A percentile compares a stretch with the other conserved stretches of the same genome.
Conservation (phyloP, 495 filamentous ascomycete species). For the Talaromyces nanjingensis region DNA sequence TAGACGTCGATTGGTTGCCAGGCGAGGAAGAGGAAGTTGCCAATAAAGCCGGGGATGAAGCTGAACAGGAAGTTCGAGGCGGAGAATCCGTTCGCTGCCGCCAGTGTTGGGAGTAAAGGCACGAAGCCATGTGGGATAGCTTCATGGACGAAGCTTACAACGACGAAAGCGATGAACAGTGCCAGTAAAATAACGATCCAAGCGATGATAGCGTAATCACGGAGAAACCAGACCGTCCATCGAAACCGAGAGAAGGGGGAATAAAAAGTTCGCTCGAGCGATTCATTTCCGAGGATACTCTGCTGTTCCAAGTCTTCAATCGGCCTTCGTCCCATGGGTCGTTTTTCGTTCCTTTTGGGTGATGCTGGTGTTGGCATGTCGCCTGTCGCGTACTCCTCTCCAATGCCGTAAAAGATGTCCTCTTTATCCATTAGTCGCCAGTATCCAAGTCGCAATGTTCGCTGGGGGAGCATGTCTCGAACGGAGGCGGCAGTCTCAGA, state of each 20-base stretch:
- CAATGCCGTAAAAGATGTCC: constrained; percentile 59
- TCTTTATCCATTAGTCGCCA: constrained; percentile 61
- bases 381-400: constrained; percentile 34
- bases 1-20: constrained; percentile 72
- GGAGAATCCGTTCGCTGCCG: constrained; percentile 62
- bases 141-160: constrained; percentile 70
- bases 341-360: constrained; percentile 16
- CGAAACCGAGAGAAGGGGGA: constrained; percentile 47
- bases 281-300: constrained; percentile 22
- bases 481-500: constrained; percentile 49
- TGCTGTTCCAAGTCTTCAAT: constrained; percentile 40
- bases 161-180: constrained; percentile 64
- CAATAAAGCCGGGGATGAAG: constrained; percentile 72
- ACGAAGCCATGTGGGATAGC: constrained; percentile 61
- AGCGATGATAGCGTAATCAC: constrained; percentile 51
- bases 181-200: constrained; percentile 57
- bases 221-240: constrained; percentile 75
- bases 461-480: constrained; percentile 33
- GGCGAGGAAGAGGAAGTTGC: constrained; percentile 65
- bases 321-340: constrained; percentile 20
- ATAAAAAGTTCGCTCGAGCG: constrained; percentile 36
- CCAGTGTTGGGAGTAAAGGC: constrained; percentile 55
- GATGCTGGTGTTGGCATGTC: neutral
- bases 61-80: constrained; percentile 82
- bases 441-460: constrained; percentile 67